A percentile compares a stretch with the other conserved stretches of the same genome.
These are phyloP conservation scores for Geotrichum macrosporum DNA, from an alignment of 1,139 yeast species.

Conservation along the genomic window DNA sequence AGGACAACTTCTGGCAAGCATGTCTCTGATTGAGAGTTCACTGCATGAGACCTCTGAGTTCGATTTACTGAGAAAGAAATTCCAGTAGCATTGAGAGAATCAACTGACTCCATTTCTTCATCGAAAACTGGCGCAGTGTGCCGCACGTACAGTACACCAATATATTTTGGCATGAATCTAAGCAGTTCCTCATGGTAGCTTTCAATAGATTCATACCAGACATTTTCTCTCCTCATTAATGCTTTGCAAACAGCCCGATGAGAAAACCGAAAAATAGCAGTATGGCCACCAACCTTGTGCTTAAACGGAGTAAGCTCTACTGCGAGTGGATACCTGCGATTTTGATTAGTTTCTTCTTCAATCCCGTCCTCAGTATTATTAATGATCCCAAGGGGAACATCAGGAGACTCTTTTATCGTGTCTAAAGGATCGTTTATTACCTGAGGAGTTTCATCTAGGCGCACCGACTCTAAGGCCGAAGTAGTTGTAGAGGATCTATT, in stretches of 20 bases:
- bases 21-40: slow-evolving; percentile 24
- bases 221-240: slow-evolving; percentile 79
- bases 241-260: slow-evolving; percentile 95
- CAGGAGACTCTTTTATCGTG: neutral
- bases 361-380: slow-evolving; percentile 8
- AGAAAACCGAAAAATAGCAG: slow-evolving; percentile 89
- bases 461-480: neutral
- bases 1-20: slow-evolving; percentile 74
- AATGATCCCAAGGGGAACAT: neutral
- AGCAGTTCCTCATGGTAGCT: slow-evolving; percentile 67
- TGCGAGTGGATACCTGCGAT: slow-evolving; percentile 39
- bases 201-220: slow-evolving; percentile 88
- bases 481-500: neutral
- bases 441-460: too few relatives aligned
- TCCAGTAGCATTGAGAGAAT: slow-evolving; percentile 1
- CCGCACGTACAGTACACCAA: slow-evolving; percentile 89
- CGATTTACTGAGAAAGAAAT: neutral
- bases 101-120: slow-evolving; percentile 9
- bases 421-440: neutral
- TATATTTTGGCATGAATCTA: slow-evolving; percentile 84
- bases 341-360: slow-evolving; percentile 11
- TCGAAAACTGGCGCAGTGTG: slow-evolving; percentile 47
- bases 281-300: slow-evolving; percentile 96
- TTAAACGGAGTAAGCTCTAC: slow-evolving; percentile 85
- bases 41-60: neutral